Base-by-base conservation (phyloP, 2,329 filamentous ascomycete species). In the Tolypocladium paradoxum region DNA sequence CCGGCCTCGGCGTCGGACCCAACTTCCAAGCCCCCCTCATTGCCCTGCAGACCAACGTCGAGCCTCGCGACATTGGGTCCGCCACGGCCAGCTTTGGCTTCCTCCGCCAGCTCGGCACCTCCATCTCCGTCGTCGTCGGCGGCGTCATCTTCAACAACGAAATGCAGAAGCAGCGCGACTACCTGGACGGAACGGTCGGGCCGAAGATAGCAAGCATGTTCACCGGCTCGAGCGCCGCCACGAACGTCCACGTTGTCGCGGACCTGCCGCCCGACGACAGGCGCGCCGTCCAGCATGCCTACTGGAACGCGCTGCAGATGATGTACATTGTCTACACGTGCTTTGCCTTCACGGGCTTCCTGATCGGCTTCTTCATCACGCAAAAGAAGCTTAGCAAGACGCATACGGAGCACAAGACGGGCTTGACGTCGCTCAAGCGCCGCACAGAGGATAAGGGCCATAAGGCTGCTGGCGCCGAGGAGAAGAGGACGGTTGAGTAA, bases 61-160 rank as follows among this genome's bases (percentile, higher is more conserved):
- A 78, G 27, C 76, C 75, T 43, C 73, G 76, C 31, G 84, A 88
- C 59, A 84, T 86, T 48, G 85, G 82, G n/a, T 78, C 82, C 1
- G 84, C 81, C 0, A 88, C 84, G 0, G 78, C 83, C 0, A 84
- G 82, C 1, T 84, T 87, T 57, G 75, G 78, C 9, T 87, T 88
- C 63, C 74, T 84, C 8, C 81, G 87, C 22, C 85, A 87, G 59
- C 71, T 90, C 3, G 83, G 82, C 11, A 87, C 83, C 0, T 78
- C 83, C 2, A 78, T 84, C 22, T 83, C 82, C 0, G 78, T 90
- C 51, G 85, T 89, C 1, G 74, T 90, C 38, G 88, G 88, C 27
- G 83, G 85, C n/a, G 85, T 89, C 47, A 78, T 91, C 37, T 90
- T 91, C 70, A 84, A 89, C 68, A 90, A 91, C 64, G 72, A 78